Conservation (phyloP, 768 basidiomycete genomes). For the Galerina marginata region DNA sequence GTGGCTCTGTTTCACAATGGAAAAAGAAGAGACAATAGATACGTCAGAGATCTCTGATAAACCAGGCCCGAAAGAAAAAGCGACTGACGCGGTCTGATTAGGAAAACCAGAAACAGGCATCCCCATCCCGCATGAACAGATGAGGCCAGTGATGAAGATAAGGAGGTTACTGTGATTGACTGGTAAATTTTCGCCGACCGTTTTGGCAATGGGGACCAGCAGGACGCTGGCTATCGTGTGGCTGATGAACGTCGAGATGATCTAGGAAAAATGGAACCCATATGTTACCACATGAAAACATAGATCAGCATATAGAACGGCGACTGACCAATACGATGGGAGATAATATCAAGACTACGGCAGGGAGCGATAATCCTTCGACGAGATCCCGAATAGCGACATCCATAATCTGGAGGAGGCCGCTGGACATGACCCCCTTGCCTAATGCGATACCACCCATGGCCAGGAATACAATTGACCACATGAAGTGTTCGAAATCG, state of each 20-base stretch:
- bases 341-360: slow-evolving; percentile 74
- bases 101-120: slow-evolving; percentile 99
- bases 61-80: slow-evolving; percentile 16
- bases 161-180: slow-evolving; percentile 77
- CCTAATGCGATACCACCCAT: slow-evolving; percentile 99
- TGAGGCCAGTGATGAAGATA: slow-evolving; percentile 90
- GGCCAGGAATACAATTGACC: slow-evolving; percentile 94
- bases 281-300: slow-evolving; percentile 8
- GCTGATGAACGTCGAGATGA: slow-evolving; percentile 95
- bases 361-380: slow-evolving; percentile 65
- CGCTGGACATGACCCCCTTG: slow-evolving; percentile 89
- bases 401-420: slow-evolving; percentile 83
- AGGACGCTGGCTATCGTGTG: slow-evolving; percentile 97
- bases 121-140: slow-evolving; percentile 97
- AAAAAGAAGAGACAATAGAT: slow-evolving; percentile 19
- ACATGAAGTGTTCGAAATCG: slow-evolving; percentile 93
- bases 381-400: slow-evolving; percentile 62
- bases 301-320: slow-evolving; percentile 17
- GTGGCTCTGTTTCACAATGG: slow-evolving; percentile 61
- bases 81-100: slow-evolving; percentile 91
- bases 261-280: slow-evolving; percentile 43
- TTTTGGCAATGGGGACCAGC: slow-evolving; percentile 93
- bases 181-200: slow-evolving; percentile 83
- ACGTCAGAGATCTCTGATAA: slow-evolving; percentile 20
- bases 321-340: slow-evolving; percentile 68